Evolutionary conservation across 305 asterid species (phyloP).

Genomic region (Fraxinus sp.): DNA sequence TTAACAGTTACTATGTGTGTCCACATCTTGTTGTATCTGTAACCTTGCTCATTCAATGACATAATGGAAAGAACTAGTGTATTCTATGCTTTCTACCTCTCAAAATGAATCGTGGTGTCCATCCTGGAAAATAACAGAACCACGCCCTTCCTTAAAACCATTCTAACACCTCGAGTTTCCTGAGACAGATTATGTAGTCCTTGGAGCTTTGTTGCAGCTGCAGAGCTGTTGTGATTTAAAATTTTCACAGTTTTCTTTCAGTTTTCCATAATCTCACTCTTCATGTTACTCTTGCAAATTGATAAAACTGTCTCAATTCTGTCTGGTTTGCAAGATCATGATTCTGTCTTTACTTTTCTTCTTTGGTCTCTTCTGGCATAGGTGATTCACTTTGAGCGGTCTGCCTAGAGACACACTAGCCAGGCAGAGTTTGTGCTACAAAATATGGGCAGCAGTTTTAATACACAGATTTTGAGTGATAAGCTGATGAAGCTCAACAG

Average conservation of each 20-base stretch:
- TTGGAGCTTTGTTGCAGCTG: background rate
- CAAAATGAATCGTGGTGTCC: background rate
- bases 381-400: constrained; percentile 1
- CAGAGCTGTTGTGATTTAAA: background rate
- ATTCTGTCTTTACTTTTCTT: background rate
- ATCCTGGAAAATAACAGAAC: background rate
- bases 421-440: constrained; percentile 29
- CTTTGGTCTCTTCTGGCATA: background rate
- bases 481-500: constrained; percentile 85
- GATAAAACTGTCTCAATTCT: background rate
- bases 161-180: background rate
- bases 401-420: constrained; percentile 32
- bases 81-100: background rate
- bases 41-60: background rate
- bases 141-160: background rate
- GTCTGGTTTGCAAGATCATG: background rate
- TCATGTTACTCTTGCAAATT: background rate
- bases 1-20: background rate
- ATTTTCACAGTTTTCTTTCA: background rate
- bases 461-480: constrained; percentile 82
- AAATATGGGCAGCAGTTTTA: constrained; percentile 80
- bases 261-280: background rate
- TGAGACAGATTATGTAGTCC: background rate
- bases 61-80: background rate
- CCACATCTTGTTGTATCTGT: background rate